These are phyloP conservation scores for Rhizophagus prolifer DNA, from an alignment of 192 early-diverging fungal species.

Conservation along the genomic window DNA sequence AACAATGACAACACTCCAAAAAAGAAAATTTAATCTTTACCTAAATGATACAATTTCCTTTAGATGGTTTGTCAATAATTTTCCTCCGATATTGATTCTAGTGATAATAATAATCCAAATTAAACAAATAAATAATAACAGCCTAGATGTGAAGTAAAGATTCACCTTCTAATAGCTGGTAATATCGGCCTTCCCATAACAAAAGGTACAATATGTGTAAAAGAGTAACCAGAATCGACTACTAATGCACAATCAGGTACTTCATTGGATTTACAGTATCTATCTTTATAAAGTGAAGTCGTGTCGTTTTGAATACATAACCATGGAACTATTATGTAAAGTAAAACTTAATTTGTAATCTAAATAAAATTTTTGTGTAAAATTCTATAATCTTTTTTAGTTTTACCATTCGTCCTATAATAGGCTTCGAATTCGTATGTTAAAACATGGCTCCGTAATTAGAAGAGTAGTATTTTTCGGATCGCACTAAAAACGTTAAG, in stretches of 20 bases:
- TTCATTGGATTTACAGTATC: constrained; percentile 28
- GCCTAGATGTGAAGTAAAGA: neutral
- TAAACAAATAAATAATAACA: neutral
- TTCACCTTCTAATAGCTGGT: constrained; percentile 54
- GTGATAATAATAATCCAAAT: neutral
- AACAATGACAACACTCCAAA: neutral
- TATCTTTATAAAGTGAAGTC: constrained; percentile 42
- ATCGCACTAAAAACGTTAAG: constrained; percentile 43
- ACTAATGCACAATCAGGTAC: constrained; percentile 65
- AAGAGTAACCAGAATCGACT: constrained; percentile 80
- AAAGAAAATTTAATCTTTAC: constrained; percentile 29
- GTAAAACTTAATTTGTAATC: neutral
- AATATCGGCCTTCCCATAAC: constrained; percentile 52
- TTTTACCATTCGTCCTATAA: constrained; percentile 42
- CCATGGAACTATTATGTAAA: constrained; percentile 40
- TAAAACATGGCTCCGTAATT: constrained; percentile 79
- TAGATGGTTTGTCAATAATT: constrained; percentile 81
- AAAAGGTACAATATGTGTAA: constrained; percentile 78
- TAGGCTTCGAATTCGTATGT: constrained; percentile 70
- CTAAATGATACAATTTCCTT: constrained; percentile 93
- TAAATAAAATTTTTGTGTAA: neutral
- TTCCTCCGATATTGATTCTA: constrained; percentile 83
- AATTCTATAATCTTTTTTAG: neutral
- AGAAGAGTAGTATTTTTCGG: constrained; percentile 61
- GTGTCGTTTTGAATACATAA: constrained; percentile 57